Conservation (phyloP, 345 rosid species). For the Bruguiera parviflora region DNA sequence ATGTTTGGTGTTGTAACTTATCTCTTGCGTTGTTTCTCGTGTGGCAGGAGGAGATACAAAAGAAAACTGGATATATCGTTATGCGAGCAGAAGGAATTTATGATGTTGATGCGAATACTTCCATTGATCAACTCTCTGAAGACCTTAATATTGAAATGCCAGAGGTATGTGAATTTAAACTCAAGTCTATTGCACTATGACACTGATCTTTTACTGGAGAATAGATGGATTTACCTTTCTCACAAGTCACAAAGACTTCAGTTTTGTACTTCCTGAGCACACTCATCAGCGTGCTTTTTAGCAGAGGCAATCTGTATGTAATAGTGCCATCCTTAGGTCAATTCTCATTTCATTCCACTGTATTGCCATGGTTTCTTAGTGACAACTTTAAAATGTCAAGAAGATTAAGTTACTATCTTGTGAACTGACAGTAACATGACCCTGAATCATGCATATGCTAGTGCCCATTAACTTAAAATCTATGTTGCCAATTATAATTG, state of each 20-base stretch:
- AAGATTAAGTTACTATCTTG: not conserved
- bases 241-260: not conserved
- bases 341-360: not conserved
- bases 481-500: not conserved
- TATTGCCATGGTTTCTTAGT: not conserved
- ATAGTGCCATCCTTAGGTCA: not conserved
- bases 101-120: conserved; percentile 97
- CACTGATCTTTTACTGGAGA: not conserved
- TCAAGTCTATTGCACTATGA: not conserved
- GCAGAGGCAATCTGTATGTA: not conserved
- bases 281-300: not conserved
- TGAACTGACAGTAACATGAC: not conserved
- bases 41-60: conserved; percentile 93
- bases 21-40: conserved; percentile 8
- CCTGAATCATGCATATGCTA: not conserved
- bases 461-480: conserved; percentile 1
- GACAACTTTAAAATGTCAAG: not conserved
- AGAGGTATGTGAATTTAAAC: conserved; percentile 50
- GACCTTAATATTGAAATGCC: conserved; percentile 94
- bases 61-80: conserved; percentile 95
- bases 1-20: not conserved
- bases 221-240: not conserved
- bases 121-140: conserved; percentile 94
- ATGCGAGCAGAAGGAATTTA: conserved; percentile 93
- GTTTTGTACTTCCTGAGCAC: not conserved